Evolutionary conservation across 208 protist species (phyloP).

Genomic region (Leishmania aethiopica): DNA sequence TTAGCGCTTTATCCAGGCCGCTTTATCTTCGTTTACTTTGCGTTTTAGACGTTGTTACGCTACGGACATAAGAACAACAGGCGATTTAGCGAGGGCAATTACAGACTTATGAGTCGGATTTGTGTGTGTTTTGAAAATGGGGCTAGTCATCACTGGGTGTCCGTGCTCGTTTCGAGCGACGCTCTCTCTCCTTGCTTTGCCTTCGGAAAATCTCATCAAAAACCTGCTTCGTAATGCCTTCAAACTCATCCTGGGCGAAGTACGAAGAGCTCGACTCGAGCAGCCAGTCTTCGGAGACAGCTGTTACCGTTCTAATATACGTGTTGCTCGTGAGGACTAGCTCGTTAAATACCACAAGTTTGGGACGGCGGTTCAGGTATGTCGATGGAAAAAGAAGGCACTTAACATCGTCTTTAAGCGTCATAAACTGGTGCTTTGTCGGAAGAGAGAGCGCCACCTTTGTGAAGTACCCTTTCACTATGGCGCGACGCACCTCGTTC

Average conservation of each 20-base stretch:
- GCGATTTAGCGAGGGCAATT: neutral
- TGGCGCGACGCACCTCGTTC: constrained; percentile 90
- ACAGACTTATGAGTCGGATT: neutral
- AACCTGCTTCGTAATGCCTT: constrained; percentile 74
- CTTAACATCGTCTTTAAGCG: constrained; percentile 97
- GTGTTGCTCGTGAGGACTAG: constrained; percentile 94
- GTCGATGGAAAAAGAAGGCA: constrained; percentile 91
- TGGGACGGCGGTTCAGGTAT: constrained; percentile 95
- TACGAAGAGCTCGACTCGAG: constrained; percentile 86
- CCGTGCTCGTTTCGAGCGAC: constrained; percentile 31
- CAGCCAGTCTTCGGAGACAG: constrained; percentile 95
- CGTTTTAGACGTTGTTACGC: constrained; percentile 13
- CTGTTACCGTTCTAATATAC: constrained; percentile 97
- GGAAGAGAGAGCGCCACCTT: constrained; percentile 95
- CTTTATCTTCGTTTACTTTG: constrained; percentile 4
- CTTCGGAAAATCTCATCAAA: constrained; percentile 83
- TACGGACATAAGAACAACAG: neutral
- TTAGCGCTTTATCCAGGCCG: neutral
- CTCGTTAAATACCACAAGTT: constrained; percentile 98
- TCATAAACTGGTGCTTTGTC: constrained; percentile 95
- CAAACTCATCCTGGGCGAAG: constrained; percentile 84
- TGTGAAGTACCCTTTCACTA: constrained; percentile 96
- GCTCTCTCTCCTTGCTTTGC: constrained; percentile 14
- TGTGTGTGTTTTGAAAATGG: constrained; percentile 4
- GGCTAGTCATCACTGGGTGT: constrained; percentile 26